Percentiles rank a stretch among this genome's conserved stretches.
Evolutionary conservation across 2,329 filamentous ascomycete genomes (phyloP).

Genomic region (Parastagonospora avenae): DNA sequence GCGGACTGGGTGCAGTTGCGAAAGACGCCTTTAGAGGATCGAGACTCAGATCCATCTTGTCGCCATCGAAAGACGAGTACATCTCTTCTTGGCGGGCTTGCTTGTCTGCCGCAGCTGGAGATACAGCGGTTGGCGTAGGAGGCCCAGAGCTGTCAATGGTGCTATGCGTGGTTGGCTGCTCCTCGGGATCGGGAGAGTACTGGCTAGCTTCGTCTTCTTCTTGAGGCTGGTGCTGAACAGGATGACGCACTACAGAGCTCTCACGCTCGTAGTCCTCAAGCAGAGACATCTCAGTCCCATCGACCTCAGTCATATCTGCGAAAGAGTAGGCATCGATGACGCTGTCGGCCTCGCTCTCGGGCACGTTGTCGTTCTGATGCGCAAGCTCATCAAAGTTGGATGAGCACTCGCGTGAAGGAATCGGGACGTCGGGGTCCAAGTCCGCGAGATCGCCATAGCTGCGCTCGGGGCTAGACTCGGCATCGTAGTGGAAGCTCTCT

Average conservation of each 20-base stretch:
- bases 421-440: slow-evolving; percentile 86
- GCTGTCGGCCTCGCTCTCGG: slow-evolving; percentile 58
- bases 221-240: slow-evolving; percentile 33
- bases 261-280: slow-evolving; percentile 52
- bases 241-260: slow-evolving; percentile 63
- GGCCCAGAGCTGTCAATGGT: slow-evolving; percentile 50
- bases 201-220: slow-evolving; percentile 63
- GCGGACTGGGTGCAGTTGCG: slow-evolving; percentile 33
- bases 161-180: slow-evolving; percentile 42
- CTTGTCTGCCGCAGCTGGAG: slow-evolving; percentile 35
- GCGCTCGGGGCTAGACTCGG: slow-evolving; percentile 62
- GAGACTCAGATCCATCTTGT: slow-evolving; percentile 61
- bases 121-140: slow-evolving; percentile 51
- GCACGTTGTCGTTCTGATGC: slow-evolving; percentile 65
- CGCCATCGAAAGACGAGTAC: slow-evolving; percentile 56
- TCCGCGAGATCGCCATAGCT: slow-evolving; percentile 57
- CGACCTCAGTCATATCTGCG: slow-evolving; percentile 61
- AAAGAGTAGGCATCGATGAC: slow-evolving; percentile 68
- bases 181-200: slow-evolving; percentile 56
- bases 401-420: slow-evolving; percentile 79
- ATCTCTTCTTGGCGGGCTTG: slow-evolving; percentile 48
- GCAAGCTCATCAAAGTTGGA: slow-evolving; percentile 64
- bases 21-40: slow-evolving; percentile 58
- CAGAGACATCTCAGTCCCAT: slow-evolving; percentile 53
- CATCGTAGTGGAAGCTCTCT: slow-evolving; percentile 42